A percentile compares a stretch with the other conserved stretches of the same genome.
Conservation (phyloP, 768 basidiomycete species). For the Cantharellus anzutake region DNA sequence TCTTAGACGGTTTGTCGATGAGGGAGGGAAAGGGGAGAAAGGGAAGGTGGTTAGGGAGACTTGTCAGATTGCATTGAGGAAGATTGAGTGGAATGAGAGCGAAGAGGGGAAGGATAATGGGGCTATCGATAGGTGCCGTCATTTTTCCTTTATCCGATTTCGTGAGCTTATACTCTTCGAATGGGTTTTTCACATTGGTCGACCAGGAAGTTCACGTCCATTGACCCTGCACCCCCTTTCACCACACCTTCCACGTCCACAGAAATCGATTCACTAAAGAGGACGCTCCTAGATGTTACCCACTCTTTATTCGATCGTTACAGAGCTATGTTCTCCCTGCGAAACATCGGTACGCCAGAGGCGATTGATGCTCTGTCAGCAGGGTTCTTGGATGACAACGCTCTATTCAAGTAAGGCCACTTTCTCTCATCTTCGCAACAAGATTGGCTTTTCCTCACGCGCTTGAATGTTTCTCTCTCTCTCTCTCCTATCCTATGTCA, state of each 20-base stretch:
- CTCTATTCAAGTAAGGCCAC: conserved; percentile 68
- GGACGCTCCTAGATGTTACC: conserved; percentile 41
- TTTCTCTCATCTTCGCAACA: not conserved
- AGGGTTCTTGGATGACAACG: conserved; percentile 78
- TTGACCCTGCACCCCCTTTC: conserved; percentile 82
- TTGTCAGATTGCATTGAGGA: conserved; percentile 89
- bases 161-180: not conserved
- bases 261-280: conserved; percentile 34
- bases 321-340: conserved; percentile 93
- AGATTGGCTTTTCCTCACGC: not conserved
- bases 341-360: conserved; percentile 71
- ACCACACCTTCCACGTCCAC: conserved; percentile 7
- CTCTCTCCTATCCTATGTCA: not conserved
- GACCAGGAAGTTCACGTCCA: conserved; percentile 51
- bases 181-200: not conserved
- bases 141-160: not conserved
- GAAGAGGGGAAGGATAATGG: conserved; percentile 14
- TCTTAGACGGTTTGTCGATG: conserved; percentile 43
- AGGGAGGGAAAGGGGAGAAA: not conserved
- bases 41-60: conserved; percentile 77
- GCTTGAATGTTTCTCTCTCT: not conserved
- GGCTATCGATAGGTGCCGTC: not conserved
- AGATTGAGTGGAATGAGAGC: conserved; percentile 69
- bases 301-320: conserved; percentile 81
- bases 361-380: conserved; percentile 83